Evolutionary conservation across 1,139 yeast genomes (phyloP).

Genomic region (Saccharomyces hybrid): DNA sequence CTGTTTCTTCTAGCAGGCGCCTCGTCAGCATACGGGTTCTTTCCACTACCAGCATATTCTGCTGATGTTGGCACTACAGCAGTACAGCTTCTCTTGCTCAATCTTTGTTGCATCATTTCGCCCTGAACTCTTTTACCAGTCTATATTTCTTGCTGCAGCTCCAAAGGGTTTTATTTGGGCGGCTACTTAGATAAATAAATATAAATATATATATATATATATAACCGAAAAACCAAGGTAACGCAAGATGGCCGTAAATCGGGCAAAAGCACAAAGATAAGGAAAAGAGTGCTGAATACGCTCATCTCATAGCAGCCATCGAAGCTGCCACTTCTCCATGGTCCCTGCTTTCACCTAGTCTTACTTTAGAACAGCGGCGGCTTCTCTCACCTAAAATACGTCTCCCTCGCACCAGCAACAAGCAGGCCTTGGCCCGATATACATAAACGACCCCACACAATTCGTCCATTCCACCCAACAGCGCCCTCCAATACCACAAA

Average conservation of each 20-base stretch:
- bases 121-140: neutral
- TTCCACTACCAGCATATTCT: neutral
- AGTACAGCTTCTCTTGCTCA: neutral
- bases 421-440: neutral
- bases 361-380: neutral
- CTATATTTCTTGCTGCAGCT: neutral
- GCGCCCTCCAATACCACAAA: neutral
- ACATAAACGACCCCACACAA: neutral
- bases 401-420: neutral
- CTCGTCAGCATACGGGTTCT: neutral
- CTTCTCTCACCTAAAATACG: neutral
- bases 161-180: neutral
- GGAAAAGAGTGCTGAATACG: neutral
- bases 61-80: neutral
- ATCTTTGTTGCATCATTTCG: neutral
- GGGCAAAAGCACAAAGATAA: neutral
- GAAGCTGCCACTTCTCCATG: neutral
- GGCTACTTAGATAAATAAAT: neutral
- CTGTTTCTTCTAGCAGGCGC: neutral
- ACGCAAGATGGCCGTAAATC: neutral
- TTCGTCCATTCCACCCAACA: neutral
- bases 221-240: neutral
- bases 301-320: neutral
- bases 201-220: neutral
- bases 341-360: neutral